Base-by-base conservation (phyloP, 352 stramenopile genomes). In the Salisapilia sapeloensis region DNA sequence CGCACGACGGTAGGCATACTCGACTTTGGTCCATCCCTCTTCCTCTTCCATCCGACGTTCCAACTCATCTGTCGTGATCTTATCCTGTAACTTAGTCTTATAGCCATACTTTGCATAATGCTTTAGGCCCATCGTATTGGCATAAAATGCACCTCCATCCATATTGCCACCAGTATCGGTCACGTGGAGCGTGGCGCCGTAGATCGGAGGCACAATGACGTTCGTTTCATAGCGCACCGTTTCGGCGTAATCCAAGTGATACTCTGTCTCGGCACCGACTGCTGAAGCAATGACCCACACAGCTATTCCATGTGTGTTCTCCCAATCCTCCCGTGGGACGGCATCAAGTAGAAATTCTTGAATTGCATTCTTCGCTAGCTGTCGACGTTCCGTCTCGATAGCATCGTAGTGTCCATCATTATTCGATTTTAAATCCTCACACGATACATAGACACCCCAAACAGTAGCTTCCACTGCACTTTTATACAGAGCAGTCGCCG, bases 221-320 rank as follows among this genome's bases (percentile, higher is more conserved):
- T 81, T 81, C n/a, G 65, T 76, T 50, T 81, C 60, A 42, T 53
- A 81, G 27, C 65, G 56, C 27, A 81, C 58, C 46, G 67, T 61
- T 42, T 81, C 65, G 9, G 65, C 65, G 35, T 81, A 81, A 48
- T 81, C 65, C 18, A 81, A 46, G 36, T 81, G 65, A 26, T 81
- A 81, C 36, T 71, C 57, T 15, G 64, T 72, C 48, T 71, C 56
- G 48, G 75, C 61, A 23, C 65, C 29, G 33, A 49, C 66, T 46
- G 62, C 58, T 6, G 60, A 81, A 6, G 65, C 58, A 37, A 81
- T 71, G 24, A 81, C 61, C 65, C 65, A 81, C 6, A 78, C 59
- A 9, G 60, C 65, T 8, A 77, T 61, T 14, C 65, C 63, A 27
- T 74, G 54, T 15, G 53, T 60, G 10, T 34, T 27, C 12, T 29